These are phyloP conservation scores for Komagataella pseudopastoris DNA, from an alignment of 805 yeast genomes.

Conservation along the genomic window DNA sequence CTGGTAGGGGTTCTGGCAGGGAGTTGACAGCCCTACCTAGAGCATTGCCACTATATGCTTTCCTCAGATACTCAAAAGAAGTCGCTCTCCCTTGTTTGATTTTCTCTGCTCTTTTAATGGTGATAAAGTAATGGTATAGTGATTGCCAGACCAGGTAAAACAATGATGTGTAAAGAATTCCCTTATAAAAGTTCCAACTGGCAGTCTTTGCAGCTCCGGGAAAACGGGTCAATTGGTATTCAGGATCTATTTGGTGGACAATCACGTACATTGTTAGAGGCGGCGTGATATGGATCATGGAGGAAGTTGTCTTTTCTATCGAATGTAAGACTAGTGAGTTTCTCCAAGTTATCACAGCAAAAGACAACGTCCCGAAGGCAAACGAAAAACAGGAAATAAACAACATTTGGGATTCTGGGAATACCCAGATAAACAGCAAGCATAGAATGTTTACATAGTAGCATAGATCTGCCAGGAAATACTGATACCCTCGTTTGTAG, in stretches of 20 bases:
- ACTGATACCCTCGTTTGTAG: slow-evolving; percentile 68
- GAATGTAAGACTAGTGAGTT: slow-evolving; percentile 87
- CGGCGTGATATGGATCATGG: slow-evolving; percentile 85
- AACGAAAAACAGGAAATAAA: slow-evolving; percentile 79
- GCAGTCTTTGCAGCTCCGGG: slow-evolving; percentile 66
- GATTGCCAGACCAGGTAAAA: slow-evolving; percentile 87
- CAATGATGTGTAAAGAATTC: slow-evolving; percentile 66
- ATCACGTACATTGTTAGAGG: slow-evolving; percentile 80
- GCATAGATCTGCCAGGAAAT: slow-evolving; percentile 85
- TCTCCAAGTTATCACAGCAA: slow-evolving; percentile 94
- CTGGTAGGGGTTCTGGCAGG: slow-evolving; percentile 78
- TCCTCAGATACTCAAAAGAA: slow-evolving; percentile 73
- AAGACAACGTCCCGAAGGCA: slow-evolving; percentile 78
- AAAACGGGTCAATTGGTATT: slow-evolving; percentile 40
- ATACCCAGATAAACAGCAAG: slow-evolving; percentile 66
- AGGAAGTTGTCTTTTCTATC: slow-evolving; percentile 82
- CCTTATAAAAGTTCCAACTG: slow-evolving; percentile 61
- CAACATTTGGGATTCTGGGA: slow-evolving; percentile 59
- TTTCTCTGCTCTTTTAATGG: slow-evolving; percentile 64
- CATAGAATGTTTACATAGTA: slow-evolving; percentile 74
- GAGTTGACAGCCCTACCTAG: slow-evolving; percentile 71
- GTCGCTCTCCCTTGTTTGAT: slow-evolving; percentile 80
- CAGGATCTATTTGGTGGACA: slow-evolving; percentile 57
- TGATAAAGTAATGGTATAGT: slow-evolving; percentile 82
- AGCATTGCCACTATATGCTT: slow-evolving; percentile 46